Base-by-base conservation (phyloP, 148 eudicot genomes). In the Camellia lanceoleosa region DNA sequence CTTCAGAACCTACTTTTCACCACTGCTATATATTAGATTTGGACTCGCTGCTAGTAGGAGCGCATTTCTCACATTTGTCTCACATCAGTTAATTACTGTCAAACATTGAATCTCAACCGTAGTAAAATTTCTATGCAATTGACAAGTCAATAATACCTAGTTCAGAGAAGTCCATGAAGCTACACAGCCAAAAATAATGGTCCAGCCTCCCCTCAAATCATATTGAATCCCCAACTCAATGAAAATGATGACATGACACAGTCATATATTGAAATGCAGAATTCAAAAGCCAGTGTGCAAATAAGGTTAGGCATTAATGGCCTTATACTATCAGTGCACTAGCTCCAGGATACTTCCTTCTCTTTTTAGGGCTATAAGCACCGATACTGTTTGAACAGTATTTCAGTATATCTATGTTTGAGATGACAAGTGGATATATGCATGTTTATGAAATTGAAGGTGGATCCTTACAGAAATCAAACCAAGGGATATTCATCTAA, bases 161-260 rank as follows among this genome's bases (percentile, higher is more conserved):
- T 41, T 67, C 42, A 14, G 4, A 2, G 49, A 67, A 67, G 71
- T 67, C 10, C 4, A 30, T 30, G 38, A 30, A 30, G 1, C 38
- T 67, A 67, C 15, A n/a, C 15, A 67, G 38, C 70, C 70, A 12
- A 14, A 64, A 18, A 9, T 14, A 42, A 68, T 3, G 15, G 72
- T 68, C 23, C 72, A 68, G 72, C 12, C 49, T 7, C 72, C 52
- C 15, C 42, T 68, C 52, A 44, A 68, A 68, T 68, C 61, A 58
- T 44, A 68, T 15, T 16, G 52, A 68, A 68, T 43, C 49, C 14
- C 72, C 54, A 41, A 43, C 9, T 20, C 43, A 41, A 68, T 38
- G 5, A 7, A 68, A 19, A 13, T 44, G 52, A 68, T 44, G 10
- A 42, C 15, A 58, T 1, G 61, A 58, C 61, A 58, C 3, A 15